These are phyloP conservation scores for Eimeria sp. DNA, from an alignment of 169 alveolate species.

Conservation along the genomic window DNA sequence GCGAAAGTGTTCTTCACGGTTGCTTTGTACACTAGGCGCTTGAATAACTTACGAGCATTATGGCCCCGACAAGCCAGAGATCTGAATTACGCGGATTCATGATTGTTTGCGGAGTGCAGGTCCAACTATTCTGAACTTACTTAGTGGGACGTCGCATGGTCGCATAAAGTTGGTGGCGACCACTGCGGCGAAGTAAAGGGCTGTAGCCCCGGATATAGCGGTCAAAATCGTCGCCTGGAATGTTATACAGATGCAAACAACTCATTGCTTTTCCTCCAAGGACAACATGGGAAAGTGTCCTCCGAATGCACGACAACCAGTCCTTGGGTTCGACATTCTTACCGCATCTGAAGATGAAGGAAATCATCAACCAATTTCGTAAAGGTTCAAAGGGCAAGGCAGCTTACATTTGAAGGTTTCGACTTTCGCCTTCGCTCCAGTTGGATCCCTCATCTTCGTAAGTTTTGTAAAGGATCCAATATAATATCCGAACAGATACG, in stretches of 20 bases:
- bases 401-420: constrained; percentile 71
- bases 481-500: not conserved
- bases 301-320: not conserved
- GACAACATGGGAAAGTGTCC: not conserved
- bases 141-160: constrained; percentile 81
- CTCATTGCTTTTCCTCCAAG: not conserved
- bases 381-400: not conserved
- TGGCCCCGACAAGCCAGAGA: constrained; percentile 76
- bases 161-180: constrained; percentile 20
- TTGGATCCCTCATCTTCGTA: constrained; percentile 59
- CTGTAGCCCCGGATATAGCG: constrained; percentile 53
- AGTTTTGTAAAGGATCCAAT: constrained; percentile 34
- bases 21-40: not conserved
- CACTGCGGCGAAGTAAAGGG: constrained; percentile 25
- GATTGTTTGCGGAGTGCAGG: constrained; percentile 42
- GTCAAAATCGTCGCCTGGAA: constrained; percentile 74
- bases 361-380: not conserved
- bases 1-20: not conserved
- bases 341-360: constrained; percentile 63
- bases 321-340: constrained; percentile 11
- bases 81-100: constrained; percentile 29
- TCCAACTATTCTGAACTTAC: constrained; percentile 17
- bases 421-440: constrained; percentile 77
- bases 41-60: constrained; percentile 48
- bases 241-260: not conserved